phyloP scores from a whole-genome alignment of 1,284 basidiomycete species.

The Microbotryum intermedium region DNA sequence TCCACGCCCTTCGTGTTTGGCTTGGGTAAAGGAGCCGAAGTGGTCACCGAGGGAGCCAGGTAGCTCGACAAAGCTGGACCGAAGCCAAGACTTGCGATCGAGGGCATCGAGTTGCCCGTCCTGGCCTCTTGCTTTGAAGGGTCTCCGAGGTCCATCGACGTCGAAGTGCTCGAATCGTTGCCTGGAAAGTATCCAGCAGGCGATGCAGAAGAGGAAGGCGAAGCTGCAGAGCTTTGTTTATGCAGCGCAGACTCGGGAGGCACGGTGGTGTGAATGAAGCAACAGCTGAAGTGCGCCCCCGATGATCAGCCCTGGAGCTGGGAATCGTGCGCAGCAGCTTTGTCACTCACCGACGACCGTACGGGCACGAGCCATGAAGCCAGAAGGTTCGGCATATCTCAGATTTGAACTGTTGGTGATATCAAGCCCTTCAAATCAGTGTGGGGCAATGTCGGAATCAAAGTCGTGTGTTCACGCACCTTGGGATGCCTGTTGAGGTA shows the following conservation, averaged over 20 bases:
- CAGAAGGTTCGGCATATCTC: constrained; percentile 87
- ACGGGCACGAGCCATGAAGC: constrained; percentile 81
- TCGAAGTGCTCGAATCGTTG: not conserved
- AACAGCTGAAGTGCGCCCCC: constrained; percentile 45
- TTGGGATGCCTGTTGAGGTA: constrained; percentile 74
- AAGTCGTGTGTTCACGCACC: constrained; percentile 44
- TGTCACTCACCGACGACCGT: constrained; percentile 56
- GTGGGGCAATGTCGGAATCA: constrained; percentile 3
- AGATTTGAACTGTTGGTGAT: constrained; percentile 63
- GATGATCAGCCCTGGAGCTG: too few relatives aligned
- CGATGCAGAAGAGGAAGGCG: not conserved
- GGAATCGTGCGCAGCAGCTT: not conserved
- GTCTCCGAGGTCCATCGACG: not conserved
- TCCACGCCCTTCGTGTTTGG: constrained; percentile 6
- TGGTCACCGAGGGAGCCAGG: not conserved
- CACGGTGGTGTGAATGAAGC: constrained; percentile 66
- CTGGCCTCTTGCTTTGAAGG: not conserved
- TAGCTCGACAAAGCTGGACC: constrained; percentile 19
- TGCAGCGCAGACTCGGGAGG: not conserved
- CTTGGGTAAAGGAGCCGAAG: not conserved
- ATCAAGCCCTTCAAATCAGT: constrained; percentile 26
- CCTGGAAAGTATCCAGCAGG: not conserved
- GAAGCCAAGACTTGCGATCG: constrained; percentile 13
- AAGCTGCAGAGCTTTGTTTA: not conserved
- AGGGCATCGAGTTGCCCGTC: constrained; percentile 10